Evolutionary conservation across 805 yeast species (phyloP).

Genomic region (Isabelozyma gotoi): DNA sequence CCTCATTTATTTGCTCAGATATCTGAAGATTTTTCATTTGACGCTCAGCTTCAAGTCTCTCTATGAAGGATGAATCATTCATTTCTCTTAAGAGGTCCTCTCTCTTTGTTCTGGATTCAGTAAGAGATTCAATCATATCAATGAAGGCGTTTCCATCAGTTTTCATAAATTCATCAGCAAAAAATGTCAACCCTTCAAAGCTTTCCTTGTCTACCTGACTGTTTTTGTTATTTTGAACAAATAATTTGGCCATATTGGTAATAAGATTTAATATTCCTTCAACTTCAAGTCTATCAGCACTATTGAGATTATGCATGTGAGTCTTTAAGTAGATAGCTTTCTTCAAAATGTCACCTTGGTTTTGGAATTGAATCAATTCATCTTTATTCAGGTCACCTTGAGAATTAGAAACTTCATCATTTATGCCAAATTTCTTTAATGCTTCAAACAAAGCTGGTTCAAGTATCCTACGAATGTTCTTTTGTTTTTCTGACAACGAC

Average conservation of each 20-base stretch:
- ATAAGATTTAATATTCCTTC: constrained; percentile 20
- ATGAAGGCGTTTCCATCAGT: constrained; percentile 78
- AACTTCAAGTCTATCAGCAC: constrained; percentile 23
- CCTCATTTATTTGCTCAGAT: constrained; percentile 1
- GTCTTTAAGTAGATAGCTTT: constrained; percentile 26
- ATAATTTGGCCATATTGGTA: neutral
- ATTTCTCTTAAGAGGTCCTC: constrained; percentile 22
- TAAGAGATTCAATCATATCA: constrained; percentile 76
- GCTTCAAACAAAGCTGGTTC: constrained; percentile 15
- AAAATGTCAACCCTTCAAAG: constrained; percentile 25
- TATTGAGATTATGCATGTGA: constrained; percentile 22
- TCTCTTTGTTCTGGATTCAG: constrained; percentile 45
- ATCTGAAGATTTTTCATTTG: constrained; percentile 2
- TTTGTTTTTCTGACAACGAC: constrained; percentile 1
- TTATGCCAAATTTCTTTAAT: constrained; percentile 24
- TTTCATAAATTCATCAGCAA: constrained; percentile 78
- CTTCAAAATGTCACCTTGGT: constrained; percentile 20
- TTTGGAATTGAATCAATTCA: constrained; percentile 2
- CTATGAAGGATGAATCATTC: constrained; percentile 2
- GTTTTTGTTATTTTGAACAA: neutral
- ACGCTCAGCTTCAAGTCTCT: constrained; percentile 5
- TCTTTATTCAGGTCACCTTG: constrained; percentile 5
- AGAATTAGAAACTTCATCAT: constrained; percentile 12
- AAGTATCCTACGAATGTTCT: neutral
- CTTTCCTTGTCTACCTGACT: neutral